phyloP scores from a whole-genome alignment of 768 basidiomycete species.

The Cystobasidium onofrii region DNA sequence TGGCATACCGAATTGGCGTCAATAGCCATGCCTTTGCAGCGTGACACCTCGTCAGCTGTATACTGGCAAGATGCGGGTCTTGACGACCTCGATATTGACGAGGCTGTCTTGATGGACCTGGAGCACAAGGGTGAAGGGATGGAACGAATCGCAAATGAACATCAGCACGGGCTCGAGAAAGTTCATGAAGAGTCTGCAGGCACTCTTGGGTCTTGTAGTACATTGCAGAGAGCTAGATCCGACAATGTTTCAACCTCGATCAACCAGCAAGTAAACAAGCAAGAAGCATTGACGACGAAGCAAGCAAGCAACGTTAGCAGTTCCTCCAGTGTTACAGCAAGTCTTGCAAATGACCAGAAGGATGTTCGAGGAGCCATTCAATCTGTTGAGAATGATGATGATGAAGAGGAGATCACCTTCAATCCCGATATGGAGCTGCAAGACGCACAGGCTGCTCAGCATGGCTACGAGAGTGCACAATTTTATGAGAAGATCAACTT shows the following conservation, averaged over 20 bases:
- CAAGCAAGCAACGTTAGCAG: background rate
- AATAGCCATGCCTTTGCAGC: slow-evolving; percentile 8
- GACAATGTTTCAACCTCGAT: background rate
- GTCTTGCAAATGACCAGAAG: background rate
- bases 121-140: background rate
- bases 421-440: slow-evolving; percentile 23
- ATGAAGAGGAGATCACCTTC: slow-evolving; percentile 24
- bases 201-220: too few species aligned
- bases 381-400: background rate
- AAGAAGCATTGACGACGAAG: background rate
- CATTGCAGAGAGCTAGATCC: background rate
- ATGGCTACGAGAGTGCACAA: slow-evolving; percentile 22
- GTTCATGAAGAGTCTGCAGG: background rate
- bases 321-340: background rate
- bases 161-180: background rate
- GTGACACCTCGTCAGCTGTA: slow-evolving; percentile 5
- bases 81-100: background rate
- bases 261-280: background rate
- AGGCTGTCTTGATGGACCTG: background rate
- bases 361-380: background rate
- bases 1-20: background rate
- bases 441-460: slow-evolving; percentile 19
- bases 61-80: slow-evolving; percentile 10
- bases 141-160: background rate
- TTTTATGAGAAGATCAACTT: slow-evolving; percentile 24